Evolutionary conservation across 306 rosid species (phyloP).

Genomic region (Quercus variabilis): DNA sequence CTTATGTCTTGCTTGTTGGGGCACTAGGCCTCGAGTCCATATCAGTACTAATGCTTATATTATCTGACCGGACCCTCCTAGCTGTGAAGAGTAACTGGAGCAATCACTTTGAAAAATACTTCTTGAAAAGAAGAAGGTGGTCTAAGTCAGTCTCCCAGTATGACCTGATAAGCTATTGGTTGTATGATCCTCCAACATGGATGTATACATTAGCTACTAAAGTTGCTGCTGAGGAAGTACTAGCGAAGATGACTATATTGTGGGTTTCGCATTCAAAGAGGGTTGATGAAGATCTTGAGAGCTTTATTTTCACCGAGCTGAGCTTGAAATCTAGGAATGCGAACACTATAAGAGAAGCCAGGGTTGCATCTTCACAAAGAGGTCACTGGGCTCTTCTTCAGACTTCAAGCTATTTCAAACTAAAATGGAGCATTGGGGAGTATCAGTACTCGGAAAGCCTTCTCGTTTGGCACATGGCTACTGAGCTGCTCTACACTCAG

Average conservation of each 20-base stretch:
- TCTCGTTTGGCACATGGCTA: conserved; percentile 34
- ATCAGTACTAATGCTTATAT: neutral
- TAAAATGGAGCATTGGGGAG: conserved; percentile 23
- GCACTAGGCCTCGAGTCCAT: conserved; percentile 9
- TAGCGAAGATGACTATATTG: neutral
- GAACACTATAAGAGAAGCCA: neutral
- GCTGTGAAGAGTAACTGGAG: neutral
- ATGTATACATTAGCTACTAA: neutral
- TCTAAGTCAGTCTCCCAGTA: conserved; percentile 16
- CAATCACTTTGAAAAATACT: neutral
- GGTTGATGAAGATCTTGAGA: neutral
- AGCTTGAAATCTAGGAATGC: neutral
- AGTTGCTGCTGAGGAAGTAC: neutral
- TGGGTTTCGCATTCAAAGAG: neutral
- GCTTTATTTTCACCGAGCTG: conserved; percentile 14
- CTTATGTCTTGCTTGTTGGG: conserved; percentile 11
- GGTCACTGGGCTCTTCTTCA: conserved; percentile 21
- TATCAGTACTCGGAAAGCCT: conserved; percentile 24
- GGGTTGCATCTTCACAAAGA: conserved; percentile 14
- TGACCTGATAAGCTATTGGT: conserved; percentile 16
- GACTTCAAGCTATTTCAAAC: neutral
- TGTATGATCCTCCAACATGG: neutral
- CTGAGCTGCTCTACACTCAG: conserved; percentile 5
- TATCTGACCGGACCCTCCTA: conserved; percentile 8
- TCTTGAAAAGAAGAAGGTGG: conserved; percentile 6